phyloP scores from a whole-genome alignment of 2,329 filamentous ascomycete species.

The Aspergillus calidoustus region DNA sequence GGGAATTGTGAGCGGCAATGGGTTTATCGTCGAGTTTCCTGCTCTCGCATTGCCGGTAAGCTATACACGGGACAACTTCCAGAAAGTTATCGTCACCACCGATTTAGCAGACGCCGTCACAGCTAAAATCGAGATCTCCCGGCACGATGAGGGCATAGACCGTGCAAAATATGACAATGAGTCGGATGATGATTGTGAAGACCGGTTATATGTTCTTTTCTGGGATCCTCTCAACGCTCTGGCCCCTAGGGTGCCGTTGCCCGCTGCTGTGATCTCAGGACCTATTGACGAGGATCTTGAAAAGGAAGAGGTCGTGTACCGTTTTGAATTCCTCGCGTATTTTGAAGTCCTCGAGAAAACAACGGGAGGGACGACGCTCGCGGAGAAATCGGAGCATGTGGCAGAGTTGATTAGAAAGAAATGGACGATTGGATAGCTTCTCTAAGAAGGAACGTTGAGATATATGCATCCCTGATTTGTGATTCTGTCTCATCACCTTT shows the following conservation, averaged over 20 bases:
- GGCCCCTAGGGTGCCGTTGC: not conserved
- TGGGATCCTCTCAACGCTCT: conserved; percentile 2
- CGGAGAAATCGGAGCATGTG: not conserved
- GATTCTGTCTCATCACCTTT: not conserved
- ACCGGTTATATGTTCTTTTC: conserved; percentile 8
- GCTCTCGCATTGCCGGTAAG: not conserved
- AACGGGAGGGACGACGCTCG: not conserved
- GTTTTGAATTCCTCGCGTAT: conserved; percentile 8
- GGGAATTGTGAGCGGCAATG: not conserved
- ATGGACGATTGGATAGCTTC: conserved; percentile 4
- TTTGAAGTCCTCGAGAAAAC: conserved; percentile 3
- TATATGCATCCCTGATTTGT: not conserved
- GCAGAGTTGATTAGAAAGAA: not conserved
- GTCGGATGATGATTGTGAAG: not conserved
- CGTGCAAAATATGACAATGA: not conserved
- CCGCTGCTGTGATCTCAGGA: conserved; percentile 3
- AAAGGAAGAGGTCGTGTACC: not conserved
- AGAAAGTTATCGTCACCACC: not conserved
- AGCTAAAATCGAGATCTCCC: not conserved
- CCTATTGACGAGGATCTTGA: not conserved
- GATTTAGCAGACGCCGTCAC: not conserved
- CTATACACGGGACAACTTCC: not conserved
- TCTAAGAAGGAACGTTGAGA: not conserved
- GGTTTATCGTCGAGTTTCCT: conserved; percentile 5
- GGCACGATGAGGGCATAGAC: conserved; percentile 6